phyloP scores from a whole-genome alignment of 73 alveolate genomes.

The Blepharisma stoltei region DNA sequence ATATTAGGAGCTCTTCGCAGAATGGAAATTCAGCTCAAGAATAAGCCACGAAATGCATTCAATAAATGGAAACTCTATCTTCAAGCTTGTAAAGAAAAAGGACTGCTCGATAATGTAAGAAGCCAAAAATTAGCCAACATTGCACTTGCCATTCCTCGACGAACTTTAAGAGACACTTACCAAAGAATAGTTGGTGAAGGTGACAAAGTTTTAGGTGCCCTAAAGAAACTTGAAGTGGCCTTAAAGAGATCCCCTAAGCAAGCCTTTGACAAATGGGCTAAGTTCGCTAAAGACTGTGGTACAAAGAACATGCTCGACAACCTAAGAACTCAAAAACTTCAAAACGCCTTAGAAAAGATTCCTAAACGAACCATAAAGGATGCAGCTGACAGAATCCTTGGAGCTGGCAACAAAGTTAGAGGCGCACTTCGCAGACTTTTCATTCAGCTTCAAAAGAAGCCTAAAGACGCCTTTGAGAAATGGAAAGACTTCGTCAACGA shows the following conservation, averaged over 20 bases:
- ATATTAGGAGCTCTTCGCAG: constrained; percentile 6
- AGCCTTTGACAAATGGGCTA: constrained; percentile 2
- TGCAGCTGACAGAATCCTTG: background rate
- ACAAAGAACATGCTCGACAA: background rate
- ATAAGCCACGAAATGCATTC: constrained; percentile 14
- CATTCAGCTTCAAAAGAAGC: background rate
- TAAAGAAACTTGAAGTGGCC: background rate
- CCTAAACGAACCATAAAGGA: background rate
- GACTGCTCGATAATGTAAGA: background rate
- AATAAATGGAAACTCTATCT: background rate
- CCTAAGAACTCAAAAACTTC: background rate
- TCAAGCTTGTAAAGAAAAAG: background rate
- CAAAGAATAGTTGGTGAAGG: constrained; percentile 26
- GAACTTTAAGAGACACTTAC: background rate
- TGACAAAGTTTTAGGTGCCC: constrained; percentile 14
- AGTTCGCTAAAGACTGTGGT: background rate
- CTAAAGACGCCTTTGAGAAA: constrained; percentile 6
- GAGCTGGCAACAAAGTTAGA: background rate
- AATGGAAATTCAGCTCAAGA: background rate
- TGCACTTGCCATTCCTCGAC: background rate
- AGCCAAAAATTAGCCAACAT: background rate
- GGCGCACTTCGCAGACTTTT: background rate
- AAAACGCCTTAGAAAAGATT: background rate
- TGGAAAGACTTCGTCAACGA: constrained; percentile 17
- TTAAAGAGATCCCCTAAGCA: background rate